A percentile compares a stretch with the other conserved stretches of the same genome.
Conservation (phyloP, 495 filamentous ascomycete genomes). For the Symbiotaphrina buchneri region DNA sequence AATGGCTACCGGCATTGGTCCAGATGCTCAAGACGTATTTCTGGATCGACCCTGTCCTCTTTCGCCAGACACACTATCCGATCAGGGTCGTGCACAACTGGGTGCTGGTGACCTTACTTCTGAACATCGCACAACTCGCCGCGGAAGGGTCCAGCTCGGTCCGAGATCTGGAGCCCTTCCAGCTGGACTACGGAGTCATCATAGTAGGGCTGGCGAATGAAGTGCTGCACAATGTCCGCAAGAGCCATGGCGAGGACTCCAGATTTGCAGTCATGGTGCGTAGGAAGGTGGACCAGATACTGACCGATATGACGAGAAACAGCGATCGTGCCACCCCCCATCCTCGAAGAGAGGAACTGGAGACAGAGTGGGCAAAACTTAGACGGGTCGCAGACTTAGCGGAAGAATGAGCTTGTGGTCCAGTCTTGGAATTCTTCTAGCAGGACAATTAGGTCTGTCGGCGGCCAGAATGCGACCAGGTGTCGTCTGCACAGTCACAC, state of each 20-base stretch:
- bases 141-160: constrained; percentile 2
- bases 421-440: neutral
- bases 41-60: constrained; percentile 12
- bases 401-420: neutral
- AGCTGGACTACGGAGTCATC: constrained; percentile 10
- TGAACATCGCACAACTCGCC: constrained; percentile 8
- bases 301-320: constrained; percentile 4
- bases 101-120: constrained; percentile 11
- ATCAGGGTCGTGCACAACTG: constrained; percentile 14
- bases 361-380: constrained; percentile 4
- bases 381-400: constrained; percentile 2
- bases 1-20: constrained; percentile 3
- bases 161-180: constrained; percentile 4
- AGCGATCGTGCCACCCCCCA: neutral
- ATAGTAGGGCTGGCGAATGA: constrained; percentile 11
- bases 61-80: constrained; percentile 12
- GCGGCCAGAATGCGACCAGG: too few relatives aligned
- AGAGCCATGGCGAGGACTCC: constrained; percentile 12
- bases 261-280: constrained; percentile 11
- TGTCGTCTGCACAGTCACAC: too few relatives aligned
- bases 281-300: constrained; percentile 8
- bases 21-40: constrained; percentile 8
- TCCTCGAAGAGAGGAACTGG: neutral
- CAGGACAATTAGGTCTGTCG: too few relatives aligned
- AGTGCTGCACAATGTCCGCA: constrained; percentile 7